Evolutionary conservation across 2,329 filamentous ascomycete species (phyloP).

Genomic region (Pseudocercospora macadamiae): DNA sequence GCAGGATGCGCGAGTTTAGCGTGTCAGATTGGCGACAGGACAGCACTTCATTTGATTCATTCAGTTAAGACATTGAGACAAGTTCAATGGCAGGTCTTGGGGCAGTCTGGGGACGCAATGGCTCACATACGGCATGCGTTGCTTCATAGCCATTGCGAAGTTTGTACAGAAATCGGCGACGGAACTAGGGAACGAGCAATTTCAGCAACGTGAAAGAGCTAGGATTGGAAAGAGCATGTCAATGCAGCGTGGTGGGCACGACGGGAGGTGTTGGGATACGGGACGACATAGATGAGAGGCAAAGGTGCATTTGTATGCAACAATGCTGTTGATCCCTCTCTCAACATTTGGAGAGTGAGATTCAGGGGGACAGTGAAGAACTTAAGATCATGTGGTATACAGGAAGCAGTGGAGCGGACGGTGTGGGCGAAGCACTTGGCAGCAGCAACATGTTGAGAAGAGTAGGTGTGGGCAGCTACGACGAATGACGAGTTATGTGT

Average conservation of each 20-base stretch:
- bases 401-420: too few species aligned
- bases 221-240: background rate
- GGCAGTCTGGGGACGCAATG: background rate
- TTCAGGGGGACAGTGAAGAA: too few species aligned
- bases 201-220: background rate
- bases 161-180: background rate
- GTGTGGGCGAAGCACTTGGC: too few species aligned
- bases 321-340: too few species aligned
- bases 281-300: background rate
- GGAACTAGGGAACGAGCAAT: background rate
- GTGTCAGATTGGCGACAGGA: background rate
- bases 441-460: too few species aligned
- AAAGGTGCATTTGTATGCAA: too few species aligned
- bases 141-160: background rate
- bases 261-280: too few species aligned
- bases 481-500: background rate
- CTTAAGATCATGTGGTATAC: too few species aligned
- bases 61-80: too few species aligned
- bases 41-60: background rate
- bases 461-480: background rate
- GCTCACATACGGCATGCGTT: background rate
- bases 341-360: too few species aligned
- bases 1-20: background rate
- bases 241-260: background rate
- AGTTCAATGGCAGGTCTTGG: background rate